Evolutionary conservation across 2,329 filamentous ascomycete species (phyloP).

Genomic region (Calonectria pseudoreteaudii): DNA sequence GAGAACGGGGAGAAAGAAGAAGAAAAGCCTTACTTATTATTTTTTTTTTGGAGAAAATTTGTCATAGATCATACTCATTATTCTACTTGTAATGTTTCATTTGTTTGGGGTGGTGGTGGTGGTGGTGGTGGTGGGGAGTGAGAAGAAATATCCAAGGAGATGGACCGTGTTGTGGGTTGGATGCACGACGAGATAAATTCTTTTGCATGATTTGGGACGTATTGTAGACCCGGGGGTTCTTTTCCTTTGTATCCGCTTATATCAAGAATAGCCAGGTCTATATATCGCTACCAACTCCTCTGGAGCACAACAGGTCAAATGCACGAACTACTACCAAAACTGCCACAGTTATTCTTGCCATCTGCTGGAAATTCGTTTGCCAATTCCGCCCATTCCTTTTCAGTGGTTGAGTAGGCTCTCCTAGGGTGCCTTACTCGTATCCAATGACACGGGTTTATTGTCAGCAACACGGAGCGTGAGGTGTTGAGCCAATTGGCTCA

Average conservation of each 20-base stretch:
- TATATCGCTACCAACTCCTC: neutral
- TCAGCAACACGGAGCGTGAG: no score
- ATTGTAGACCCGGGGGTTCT: neutral
- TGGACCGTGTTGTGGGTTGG: neutral
- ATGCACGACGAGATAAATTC: neutral
- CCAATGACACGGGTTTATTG: no score
- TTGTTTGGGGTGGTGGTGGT: neutral
- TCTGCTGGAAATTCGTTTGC: neutral
- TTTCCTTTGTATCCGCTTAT: conserved; percentile 7
- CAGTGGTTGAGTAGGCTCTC: neutral
- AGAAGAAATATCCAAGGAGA: neutral
- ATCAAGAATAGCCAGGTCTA: neutral
- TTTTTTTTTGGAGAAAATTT: neutral
- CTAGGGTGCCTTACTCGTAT: no score
- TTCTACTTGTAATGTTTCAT: neutral
- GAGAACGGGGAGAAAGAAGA: neutral
- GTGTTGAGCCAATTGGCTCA: neutral
- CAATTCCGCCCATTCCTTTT: neutral
- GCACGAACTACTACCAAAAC: neutral
- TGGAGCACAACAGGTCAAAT: neutral
- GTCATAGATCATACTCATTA: neutral
- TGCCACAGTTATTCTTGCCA: neutral
- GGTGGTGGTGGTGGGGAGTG: neutral
- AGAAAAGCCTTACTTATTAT: neutral
- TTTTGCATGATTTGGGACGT: neutral